Percentiles rank a stretch among this genome's conserved stretches.
phyloP scores from a whole-genome alignment of 108 stramenopile genomes.

The Conticribra guillardii region DNA sequence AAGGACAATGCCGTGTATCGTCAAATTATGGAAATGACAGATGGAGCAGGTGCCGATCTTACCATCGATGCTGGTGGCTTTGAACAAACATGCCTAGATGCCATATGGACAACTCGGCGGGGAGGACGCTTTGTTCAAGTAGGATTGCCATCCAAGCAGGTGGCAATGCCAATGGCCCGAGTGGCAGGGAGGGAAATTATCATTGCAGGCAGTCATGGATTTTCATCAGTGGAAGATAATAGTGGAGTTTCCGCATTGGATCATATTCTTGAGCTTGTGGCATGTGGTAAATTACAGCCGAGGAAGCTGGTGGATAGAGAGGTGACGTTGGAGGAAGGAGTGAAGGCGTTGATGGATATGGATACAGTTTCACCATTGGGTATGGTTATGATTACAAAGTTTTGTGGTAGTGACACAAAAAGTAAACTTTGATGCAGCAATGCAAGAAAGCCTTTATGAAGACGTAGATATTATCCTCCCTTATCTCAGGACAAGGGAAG shows the following conservation, averaged over 20 bases:
- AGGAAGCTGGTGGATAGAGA: slow-evolving; percentile 56
- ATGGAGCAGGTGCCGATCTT: slow-evolving; percentile 66
- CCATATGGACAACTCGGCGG: slow-evolving; percentile 57
- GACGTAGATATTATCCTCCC: no score
- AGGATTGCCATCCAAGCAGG: slow-evolving; percentile 57
- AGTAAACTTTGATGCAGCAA: no score
- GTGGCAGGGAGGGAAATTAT: slow-evolving; percentile 75
- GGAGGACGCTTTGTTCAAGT: slow-evolving; percentile 78
- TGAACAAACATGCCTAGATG: slow-evolving; percentile 68
- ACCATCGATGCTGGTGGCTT: slow-evolving; percentile 82
- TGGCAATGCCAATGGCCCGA: slow-evolving; percentile 71
- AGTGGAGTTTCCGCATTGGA: slow-evolving; percentile 36
- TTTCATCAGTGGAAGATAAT: slow-evolving; percentile 55
- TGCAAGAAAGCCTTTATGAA: no score
- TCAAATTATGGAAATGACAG: slow-evolving; percentile 41
- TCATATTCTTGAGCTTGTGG: slow-evolving; percentile 58
- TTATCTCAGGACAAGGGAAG: no score
- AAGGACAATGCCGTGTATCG: slow-evolving; percentile 33
- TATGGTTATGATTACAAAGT: slow-evolving; percentile 74
- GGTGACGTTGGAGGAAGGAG: slow-evolving; percentile 70
- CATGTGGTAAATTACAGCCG: slow-evolving; percentile 53
- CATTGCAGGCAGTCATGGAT: slow-evolving; percentile 81
- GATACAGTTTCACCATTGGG: slow-evolving; percentile 71
- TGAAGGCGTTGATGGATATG: slow-evolving; percentile 69
- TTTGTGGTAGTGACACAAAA: slow-evolving; percentile 44